phyloP scores from a whole-genome alignment of 78 protist species.

The Dictyostelium capitatum region DNA sequence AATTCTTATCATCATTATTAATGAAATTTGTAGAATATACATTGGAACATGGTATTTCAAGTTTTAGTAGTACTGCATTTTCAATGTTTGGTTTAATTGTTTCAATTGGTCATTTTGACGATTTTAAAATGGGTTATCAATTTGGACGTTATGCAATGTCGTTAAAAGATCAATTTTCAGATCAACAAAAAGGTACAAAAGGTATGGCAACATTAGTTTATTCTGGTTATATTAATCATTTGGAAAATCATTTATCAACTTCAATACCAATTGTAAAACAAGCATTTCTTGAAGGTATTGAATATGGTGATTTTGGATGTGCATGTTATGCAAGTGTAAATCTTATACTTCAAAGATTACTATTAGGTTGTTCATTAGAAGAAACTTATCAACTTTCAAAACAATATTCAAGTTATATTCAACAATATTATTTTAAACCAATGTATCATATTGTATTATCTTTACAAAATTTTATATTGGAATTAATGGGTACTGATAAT shows the following conservation, averaged over 20 bases:
- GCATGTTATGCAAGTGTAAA: constrained; percentile 58
- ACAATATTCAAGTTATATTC: constrained; percentile 24
- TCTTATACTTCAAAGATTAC: background rate
- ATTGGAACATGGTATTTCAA: constrained; percentile 2
- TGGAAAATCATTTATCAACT: constrained; percentile 42
- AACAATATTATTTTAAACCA: constrained; percentile 56
- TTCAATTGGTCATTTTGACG: constrained; percentile 39
- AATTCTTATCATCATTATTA: background rate
- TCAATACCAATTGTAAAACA: constrained; percentile 30
- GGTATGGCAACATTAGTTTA: constrained; percentile 52
- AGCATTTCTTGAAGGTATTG: constrained; percentile 44
- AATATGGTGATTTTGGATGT: constrained; percentile 59
- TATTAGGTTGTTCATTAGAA: constrained; percentile 21
- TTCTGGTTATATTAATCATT: constrained; percentile 47
- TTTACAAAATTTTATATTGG: constrained; percentile 28
- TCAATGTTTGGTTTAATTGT: constrained; percentile 56
- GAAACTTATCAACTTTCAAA: constrained; percentile 42
- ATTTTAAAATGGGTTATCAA: constrained; percentile 35
- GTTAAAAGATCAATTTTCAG: constrained; percentile 24
- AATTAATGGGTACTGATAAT: constrained; percentile 24
- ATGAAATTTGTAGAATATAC: constrained; percentile 33
- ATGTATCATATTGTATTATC: constrained; percentile 43
- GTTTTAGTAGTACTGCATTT: constrained; percentile 40
- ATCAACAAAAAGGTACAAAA: constrained; percentile 27
- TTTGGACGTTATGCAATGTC: constrained; percentile 58